Base-by-base conservation (phyloP, 2,329 filamentous ascomycete genomes). In the Ramularia collo-cygni region DNA sequence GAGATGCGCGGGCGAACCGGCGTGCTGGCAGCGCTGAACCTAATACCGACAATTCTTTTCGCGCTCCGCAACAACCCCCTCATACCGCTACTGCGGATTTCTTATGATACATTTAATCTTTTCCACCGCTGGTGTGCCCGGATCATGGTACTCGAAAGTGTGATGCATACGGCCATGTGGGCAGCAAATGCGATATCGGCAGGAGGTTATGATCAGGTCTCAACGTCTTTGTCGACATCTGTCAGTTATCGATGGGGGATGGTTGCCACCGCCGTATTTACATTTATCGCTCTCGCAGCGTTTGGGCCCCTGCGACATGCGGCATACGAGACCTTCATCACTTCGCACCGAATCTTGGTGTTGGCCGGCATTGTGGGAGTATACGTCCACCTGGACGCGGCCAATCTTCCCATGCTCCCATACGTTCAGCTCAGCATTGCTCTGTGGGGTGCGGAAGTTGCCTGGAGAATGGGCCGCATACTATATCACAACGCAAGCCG, bases 301-400 rank as follows among this genome's bases (percentile, higher is more conserved):
- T 68, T 84, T 38, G 90, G 87, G 2, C 83, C 88, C 0, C 59
- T 98, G 37, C 81, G 92, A 46, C 90, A 95, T 63, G 88, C 89
- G 28, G 95, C 95, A 61, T 98, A 98, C 68, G 92, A 98, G 67
- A 93, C 87, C 1, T 98, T 98, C 67, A 75, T 96, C 54, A 86
- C 85, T 59, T 65, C 83, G 19, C 92, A 96, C 66, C 88, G 94
- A 52, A 62, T 85, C 27, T 67, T 94, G 36, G 87, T 81, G 28
- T 63, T 82, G 26, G 58, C 85, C 38, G 69, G 72, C 34, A 75
- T 95, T 36, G 70, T 76, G 41, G 81, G 80, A 55, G 79, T 89
- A 7, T 92, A 81, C 75, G 69, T 89, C 27, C 92, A 96, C 67
- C 79, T 86, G 54, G 71, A 77, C 31, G 69, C 84, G 8, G 76